Evolutionary conservation across 192 early-diverging fungal genomes (phyloP), one percentile per base, ranked within the genome.

Genomic region (Pilobolus umbonatus): DNA sequence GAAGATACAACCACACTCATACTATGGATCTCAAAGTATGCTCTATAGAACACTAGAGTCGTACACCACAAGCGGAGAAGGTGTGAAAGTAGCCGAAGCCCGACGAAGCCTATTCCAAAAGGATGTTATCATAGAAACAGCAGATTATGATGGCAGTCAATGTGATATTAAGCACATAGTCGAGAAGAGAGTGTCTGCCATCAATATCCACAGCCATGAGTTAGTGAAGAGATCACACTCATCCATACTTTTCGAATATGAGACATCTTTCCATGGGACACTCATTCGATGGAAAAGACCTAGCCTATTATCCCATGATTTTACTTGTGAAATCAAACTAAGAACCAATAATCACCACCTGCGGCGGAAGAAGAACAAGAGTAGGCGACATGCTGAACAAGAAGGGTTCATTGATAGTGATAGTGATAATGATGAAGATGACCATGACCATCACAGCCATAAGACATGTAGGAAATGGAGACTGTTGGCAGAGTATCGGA

Each of bases 1-100:
- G 12, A 72, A 72, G 38, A 46, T 62, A 4, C 70, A 72, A 31
- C 35, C 60, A 4, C 60, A 62, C 42, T 69, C 68, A 11, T 69
- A 69, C 47, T 72, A 64, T 64, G 70, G 70, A 19, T 72, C 67
- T 28, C 64, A 72, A 49, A 72, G 61, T 35, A 53, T 51, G 5
- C 44, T 72, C 2, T 65, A 38, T 35, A n/a, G n/a, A n/a, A n/a
- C n/a, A n/a, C n/a, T n/a, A n/a, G n/a, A n/a, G n/a, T 42, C 43
- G 7, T 22, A 36, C 9, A 21, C 17, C 8, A 28, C 35, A 3
- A 54, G 57, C 35, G 36, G 38, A 15, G 24, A 19, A 14, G 32
- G 26, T 5, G 24, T 54, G 7, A 63, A 47, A 1, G 51, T 69
- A 14, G 70, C 70, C 7, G 64, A 67, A 46, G 55, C 64, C 0